These are phyloP conservation scores for Phalaenopsis hybrid DNA, from an alignment of 116 monocot genomes.

Conservation along the genomic window DNA sequence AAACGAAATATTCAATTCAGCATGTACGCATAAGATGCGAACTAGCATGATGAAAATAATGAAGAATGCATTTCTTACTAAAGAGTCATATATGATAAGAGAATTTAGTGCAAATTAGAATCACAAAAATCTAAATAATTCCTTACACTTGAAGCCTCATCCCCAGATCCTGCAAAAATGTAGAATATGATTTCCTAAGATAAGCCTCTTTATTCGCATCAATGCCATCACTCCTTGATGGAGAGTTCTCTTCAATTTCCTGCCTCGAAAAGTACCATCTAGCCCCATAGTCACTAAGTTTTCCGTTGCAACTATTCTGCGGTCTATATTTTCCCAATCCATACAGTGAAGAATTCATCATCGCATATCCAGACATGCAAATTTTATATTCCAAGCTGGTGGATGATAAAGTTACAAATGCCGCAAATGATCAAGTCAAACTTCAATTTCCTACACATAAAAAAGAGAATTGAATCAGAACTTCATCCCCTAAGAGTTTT, in stretches of 20 bases:
- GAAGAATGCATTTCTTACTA: too few species aligned
- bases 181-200: conserved; percentile 1
- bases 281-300: background rate
- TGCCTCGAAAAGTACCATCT: background rate
- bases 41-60: too few species aligned
- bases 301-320: background rate
- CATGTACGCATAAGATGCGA: too few species aligned
- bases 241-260: background rate
- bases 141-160: background rate
- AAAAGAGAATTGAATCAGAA: background rate
- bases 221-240: background rate
- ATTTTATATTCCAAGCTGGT: background rate
- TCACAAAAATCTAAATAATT: background rate
- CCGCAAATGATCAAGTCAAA: background rate
- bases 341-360: background rate
- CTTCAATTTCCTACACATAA: background rate
- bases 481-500: too few species aligned
- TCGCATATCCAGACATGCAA: background rate
- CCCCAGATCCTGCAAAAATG: background rate
- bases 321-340: background rate
- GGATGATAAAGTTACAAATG: background rate
- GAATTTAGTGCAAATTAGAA: too few species aligned
- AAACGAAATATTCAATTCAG: too few species aligned
- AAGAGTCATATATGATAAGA: too few species aligned
- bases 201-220: background rate